These are phyloP conservation scores for Serendipita indica DNA, from an alignment of 768 basidiomycete genomes.

Conservation along the genomic window DNA sequence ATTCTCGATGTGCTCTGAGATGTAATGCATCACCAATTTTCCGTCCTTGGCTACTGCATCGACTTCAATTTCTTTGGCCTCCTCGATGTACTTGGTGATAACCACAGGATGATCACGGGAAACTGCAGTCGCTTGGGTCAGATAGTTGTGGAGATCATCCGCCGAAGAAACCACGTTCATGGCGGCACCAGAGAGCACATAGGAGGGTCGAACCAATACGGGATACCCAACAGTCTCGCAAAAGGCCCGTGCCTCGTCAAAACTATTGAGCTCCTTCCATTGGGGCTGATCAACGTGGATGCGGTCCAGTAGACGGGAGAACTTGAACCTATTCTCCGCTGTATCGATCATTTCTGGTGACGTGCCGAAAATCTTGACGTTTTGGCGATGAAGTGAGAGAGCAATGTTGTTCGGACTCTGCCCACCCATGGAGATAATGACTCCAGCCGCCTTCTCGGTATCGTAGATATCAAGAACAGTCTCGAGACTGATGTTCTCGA, in stretches of 20 bases:
- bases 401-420: slow-evolving; percentile 99
- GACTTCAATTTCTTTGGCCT: slow-evolving; percentile 99
- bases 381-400: slow-evolving; percentile 85
- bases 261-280: slow-evolving; percentile 93
- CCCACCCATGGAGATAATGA: slow-evolving; percentile 96
- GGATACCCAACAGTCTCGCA: slow-evolving; percentile 90
- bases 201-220: slow-evolving; percentile 92
- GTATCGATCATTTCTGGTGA: slow-evolving; percentile 99
- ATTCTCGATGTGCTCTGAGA: slow-evolving; percentile 98
- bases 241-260: slow-evolving; percentile 75
- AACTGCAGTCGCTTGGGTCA: slow-evolving; percentile 89
- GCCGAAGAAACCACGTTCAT: slow-evolving; percentile 98
- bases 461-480: slow-evolving; percentile 97
- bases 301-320: slow-evolving; percentile 92
- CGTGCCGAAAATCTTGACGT: slow-evolving; percentile 96
- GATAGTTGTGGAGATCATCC: slow-evolving; percentile 81
- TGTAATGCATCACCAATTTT: slow-evolving; percentile 98
- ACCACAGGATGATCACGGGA: slow-evolving; percentile 95
- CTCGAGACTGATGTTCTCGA: slow-evolving; percentile 96
- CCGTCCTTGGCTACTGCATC: slow-evolving; percentile 95
- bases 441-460: slow-evolving; percentile 70
- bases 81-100: slow-evolving; percentile 98
- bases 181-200: slow-evolving; percentile 97
- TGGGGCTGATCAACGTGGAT: slow-evolving; percentile 96
- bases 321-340: slow-evolving; percentile 98